Base-by-base conservation (phyloP, 2,329 filamentous ascomycete genomes). In the Ophiostoma pallidulum region DNA sequence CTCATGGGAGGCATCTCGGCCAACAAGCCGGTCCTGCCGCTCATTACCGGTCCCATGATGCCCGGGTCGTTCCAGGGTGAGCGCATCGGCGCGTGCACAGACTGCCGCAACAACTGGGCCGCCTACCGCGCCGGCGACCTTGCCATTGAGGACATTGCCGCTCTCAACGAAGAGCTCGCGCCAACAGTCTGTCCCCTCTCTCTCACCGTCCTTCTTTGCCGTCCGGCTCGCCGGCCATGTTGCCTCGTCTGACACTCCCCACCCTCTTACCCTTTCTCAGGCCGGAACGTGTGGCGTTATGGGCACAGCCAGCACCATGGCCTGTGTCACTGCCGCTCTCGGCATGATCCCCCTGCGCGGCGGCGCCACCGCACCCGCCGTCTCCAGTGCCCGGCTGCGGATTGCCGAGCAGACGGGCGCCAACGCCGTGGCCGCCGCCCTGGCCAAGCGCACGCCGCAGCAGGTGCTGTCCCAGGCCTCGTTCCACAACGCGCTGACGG, bases 291-390 rank as follows among this genome's bases (percentile, higher is more conserved):
- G 88, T 54, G 87, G 87, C 40, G 88, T 90, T 16, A 94, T 94
- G 88, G 92, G 87, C 54, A 94, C 88, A 0, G 88, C 88, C 7
- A 91, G 88, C 59, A 94, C 87, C 2, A 91, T 94, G 86, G 85
- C 86, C 1, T 90, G 85, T 6, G 77, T 87, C 14, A 84, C 90
- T 19, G 86, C 88, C 52, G 86, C 80, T 0, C 80, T 94, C 57
- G 88, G 88, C n/a, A 71, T 94, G 55, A 84, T 86, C 50, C 73
- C 90, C 0, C 82, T 89, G 8, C 41, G 41, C 4, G 79, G 80
- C 6, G 87, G 84, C 0, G 86, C 86, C 1, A 85, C 84, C 0
- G 87, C 84, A 0, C 85, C 87, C 0, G 88, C 88, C 1, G 80
- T 84, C 4, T 87, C 83, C 1, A 84, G 86, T 0, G 73, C 84